Base-by-base conservation (phyloP, 352 stramenopile genomes). In the Globisporangium heterothallicum region DNA sequence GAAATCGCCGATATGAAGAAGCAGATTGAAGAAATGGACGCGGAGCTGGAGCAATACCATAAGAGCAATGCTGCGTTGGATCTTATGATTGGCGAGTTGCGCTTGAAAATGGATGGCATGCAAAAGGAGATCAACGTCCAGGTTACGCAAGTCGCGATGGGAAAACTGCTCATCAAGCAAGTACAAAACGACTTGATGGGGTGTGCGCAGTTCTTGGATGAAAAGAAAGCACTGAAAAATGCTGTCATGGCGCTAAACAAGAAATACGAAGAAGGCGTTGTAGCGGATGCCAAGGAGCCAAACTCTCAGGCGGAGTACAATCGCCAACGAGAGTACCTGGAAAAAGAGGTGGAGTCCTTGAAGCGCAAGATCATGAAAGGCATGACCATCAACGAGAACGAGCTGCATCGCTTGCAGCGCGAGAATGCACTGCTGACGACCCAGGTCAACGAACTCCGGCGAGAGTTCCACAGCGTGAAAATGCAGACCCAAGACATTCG, bases 21-120 rank as follows among this genome's bases (percentile, higher is more conserved):
- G 41, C 84, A 98, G 60, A 98, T 98, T 52, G 95, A 98, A 63
- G 86, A 97, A 56, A 97, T 98, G 92, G 92, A 98, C 46, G 74
- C 84, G 1, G 91, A 97, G 60, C 64, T 98, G 27, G 92, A 97
- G 64, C 86, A 97, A 56, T 98, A 97, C 55, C 94, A 98, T 68
- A 97, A 97, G 66, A 96, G 83, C 54, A 98, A 98, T 49, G 89
- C 89, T 9, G 80, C 88, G 18, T 58, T 98, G 18, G 94, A 98
- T 48, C 69, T 95, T 19, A 97, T 97, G 84, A 98, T 98, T 53
- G 93, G 94, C 30, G 91, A 98, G 51, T 68, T 97, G 43, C 82
- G 91, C 2, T 64, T 87, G n/a, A 97, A 97, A 61, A 92, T 98
- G 66, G 93, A 98, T 27, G 76, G 81, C 13, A 95, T 95, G 85